phyloP scores from a whole-genome alignment of 2,329 filamentous ascomycete genomes.

The Fusarium foetens region DNA sequence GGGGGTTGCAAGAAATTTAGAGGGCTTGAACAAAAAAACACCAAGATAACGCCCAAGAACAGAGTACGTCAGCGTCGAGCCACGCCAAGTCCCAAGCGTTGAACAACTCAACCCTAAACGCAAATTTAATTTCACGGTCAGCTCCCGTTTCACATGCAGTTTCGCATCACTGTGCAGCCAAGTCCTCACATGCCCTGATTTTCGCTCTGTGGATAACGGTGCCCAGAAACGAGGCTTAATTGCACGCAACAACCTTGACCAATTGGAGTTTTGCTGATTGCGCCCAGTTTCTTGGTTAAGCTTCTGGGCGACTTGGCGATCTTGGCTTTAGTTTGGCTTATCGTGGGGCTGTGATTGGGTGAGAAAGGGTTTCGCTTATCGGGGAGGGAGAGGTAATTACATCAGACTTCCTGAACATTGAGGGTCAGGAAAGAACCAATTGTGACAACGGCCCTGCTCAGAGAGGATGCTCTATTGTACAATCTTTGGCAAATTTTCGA shows the following conservation, averaged over 20 bases:
- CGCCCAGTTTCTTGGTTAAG: slow-evolving; percentile 3
- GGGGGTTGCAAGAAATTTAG: background rate
- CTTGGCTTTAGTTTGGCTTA: slow-evolving; percentile 6
- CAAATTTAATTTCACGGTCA: slow-evolving; percentile 5
- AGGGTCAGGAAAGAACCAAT: too few relatives aligned
- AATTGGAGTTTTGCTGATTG: background rate
- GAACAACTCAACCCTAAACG: slow-evolving; percentile 18
- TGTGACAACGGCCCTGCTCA: background rate
- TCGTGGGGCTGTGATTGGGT: background rate
- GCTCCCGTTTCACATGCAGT: background rate
- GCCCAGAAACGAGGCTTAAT: slow-evolving; percentile 30
- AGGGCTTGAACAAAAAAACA: background rate
- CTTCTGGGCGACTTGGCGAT: slow-evolving; percentile 16
- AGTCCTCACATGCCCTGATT: slow-evolving; percentile 12
- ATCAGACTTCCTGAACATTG: background rate
- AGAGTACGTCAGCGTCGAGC: slow-evolving; percentile 16
- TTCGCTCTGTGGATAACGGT: slow-evolving; percentile 1
- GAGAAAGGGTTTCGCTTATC: background rate
- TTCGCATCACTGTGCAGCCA: background rate
- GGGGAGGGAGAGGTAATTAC: fast-evolving
- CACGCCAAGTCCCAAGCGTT: slow-evolving; percentile 22
- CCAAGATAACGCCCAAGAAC: background rate
- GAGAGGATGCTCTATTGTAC: fast-evolving
- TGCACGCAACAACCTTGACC: background rate
- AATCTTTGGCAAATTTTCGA: fast-evolving